These are phyloP conservation scores for Didymella pomorum DNA, from an alignment of 2,329 filamentous ascomycete genomes.

Conservation along the genomic window DNA sequence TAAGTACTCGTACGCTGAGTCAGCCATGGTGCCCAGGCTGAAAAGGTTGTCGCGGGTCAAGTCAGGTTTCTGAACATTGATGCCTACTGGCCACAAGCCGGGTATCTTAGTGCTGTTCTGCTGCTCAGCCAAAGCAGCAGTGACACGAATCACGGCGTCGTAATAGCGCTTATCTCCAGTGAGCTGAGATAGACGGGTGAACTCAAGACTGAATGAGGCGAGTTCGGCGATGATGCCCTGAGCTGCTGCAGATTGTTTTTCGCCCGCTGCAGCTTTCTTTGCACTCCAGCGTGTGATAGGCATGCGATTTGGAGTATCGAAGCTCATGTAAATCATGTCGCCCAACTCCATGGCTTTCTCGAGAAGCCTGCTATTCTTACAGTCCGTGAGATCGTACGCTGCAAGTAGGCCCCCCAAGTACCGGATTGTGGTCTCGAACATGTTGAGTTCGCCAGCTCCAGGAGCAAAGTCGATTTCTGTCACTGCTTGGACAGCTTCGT, in stretches of 20 bases:
- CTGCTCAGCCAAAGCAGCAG: conserved; percentile 48
- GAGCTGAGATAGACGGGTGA: conserved; percentile 53
- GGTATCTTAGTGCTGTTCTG: conserved; percentile 52
- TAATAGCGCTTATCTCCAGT: conserved; percentile 55
- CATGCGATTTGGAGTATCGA: conserved; percentile 71
- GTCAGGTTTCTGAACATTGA: conserved; percentile 30
- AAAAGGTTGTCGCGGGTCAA: conserved; percentile 52
- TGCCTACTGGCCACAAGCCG: conserved; percentile 53
- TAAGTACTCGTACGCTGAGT: conserved; percentile 50
- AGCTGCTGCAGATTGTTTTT: conserved; percentile 45
- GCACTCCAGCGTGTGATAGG: conserved; percentile 56
- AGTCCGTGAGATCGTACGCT: conserved; percentile 69
- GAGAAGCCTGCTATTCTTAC: conserved; percentile 59
- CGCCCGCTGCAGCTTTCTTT: conserved; percentile 30
- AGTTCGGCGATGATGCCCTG: conserved; percentile 54
- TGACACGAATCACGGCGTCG: conserved; percentile 53
- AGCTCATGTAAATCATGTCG: conserved; percentile 68
- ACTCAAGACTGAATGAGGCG: conserved; percentile 55
- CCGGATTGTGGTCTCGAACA: conserved; percentile 74
- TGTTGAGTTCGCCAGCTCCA: conserved; percentile 59
- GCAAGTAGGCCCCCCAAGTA: conserved; percentile 73
- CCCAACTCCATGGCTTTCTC: conserved; percentile 68
- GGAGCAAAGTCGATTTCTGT: conserved; percentile 66
- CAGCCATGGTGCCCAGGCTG: conserved; percentile 44
- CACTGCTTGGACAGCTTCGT: conserved; percentile 65